Evolutionary conservation across 2,329 filamentous ascomycete species (phyloP), one percentile per base, ranked within the genome.

Genomic region (Clarireedia hainanense): DNA sequence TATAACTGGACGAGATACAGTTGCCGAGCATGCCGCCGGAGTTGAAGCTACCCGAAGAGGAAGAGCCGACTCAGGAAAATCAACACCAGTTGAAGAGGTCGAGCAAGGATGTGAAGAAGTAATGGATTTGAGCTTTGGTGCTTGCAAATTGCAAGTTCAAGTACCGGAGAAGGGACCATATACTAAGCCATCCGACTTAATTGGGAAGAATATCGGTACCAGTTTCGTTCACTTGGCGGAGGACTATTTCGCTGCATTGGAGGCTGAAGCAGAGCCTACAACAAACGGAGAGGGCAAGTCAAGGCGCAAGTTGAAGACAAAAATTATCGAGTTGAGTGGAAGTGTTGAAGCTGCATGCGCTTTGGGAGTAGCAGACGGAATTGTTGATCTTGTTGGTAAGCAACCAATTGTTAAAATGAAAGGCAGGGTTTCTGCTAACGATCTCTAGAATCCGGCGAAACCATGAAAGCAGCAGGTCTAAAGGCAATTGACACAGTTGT

Each of bases 331-430:
- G 72, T 81, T 97, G 58, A 94, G 92, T 62, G 94, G 94, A 15
- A 97, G 92, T 77, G 94, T 99, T 36, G 94, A 99, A 75, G 92
- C 94, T 51, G 92, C 94, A 40, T 99, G 94, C 70, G 92, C 94
- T 20, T 77, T 99, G 54, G 94, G 94, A 52, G 91, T 97, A 27
- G 94, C 94, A 45, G 92, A 97, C 70, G 94, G 92, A 50, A 96
- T 99, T 70, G 91, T 99, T 47, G 94, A 99, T 75, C 84, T 99
- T 57, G 94, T 99, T 69, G 91, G 90, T 94, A 73, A 70, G 88
- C 60, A 10, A 23, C n/a, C 47, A 15, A 39, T 39, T 45, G 34
- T 39, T 12, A 12, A 12, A 17, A 43, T 50, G 6, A 4, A 10
- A 12, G 6, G 5, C 10, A 12, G 30, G 14, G 48, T 12, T 51